Evolutionary conservation across 495 filamentous ascomycete genomes (phyloP), one percentile per base, ranked within the genome.

Genomic region (Thozetella sp.): DNA sequence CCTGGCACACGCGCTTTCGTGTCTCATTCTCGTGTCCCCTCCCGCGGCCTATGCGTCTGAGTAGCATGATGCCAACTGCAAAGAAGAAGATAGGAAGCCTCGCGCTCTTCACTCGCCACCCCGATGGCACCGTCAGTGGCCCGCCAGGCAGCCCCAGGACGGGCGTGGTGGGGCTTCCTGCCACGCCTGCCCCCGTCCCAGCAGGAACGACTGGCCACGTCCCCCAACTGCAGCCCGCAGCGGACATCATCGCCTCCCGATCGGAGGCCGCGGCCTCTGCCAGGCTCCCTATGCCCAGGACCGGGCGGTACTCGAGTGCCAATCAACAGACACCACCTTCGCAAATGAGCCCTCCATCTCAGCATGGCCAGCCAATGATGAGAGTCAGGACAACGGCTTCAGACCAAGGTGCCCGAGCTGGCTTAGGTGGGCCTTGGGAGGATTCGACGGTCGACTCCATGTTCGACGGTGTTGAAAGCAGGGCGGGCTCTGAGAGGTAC

Each of bases 391-490:
- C 68, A 9, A 61, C 63, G 6, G 65, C 66, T 51, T 69, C 69
- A 9, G 70, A 74, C 11, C n/a, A 55, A 46, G 19, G 64, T 25
- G 58, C 59, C 15, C 63, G 62, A n/a, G 65, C 64, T 12, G 6
- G 54, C 43, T 58, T 50, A 34, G 54, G 64, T 20, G 56, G 53
- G 56, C 62, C 67, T 40, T 75, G 72, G 72, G 72, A 75, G 45
- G 72, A 75, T 27, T 75, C 72, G 22, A 72, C 72, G 0, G 65
- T 75, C 3, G 70, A 63, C 17, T 75, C 72, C 59, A 67, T 75
- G 63, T 70, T 73, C 63, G 66, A 61, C 57, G 70, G 72, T 45
- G 58, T 51, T 52, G 66, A 69, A 45, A 63, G 66, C 66, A 63
- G 65, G 45, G 62, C 64, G 46, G 59, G 63, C 25, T 71, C 68